These are phyloP conservation scores for Peniophora sp. DNA, from an alignment of 1,284 basidiomycete genomes.

Conservation along the genomic window DNA sequence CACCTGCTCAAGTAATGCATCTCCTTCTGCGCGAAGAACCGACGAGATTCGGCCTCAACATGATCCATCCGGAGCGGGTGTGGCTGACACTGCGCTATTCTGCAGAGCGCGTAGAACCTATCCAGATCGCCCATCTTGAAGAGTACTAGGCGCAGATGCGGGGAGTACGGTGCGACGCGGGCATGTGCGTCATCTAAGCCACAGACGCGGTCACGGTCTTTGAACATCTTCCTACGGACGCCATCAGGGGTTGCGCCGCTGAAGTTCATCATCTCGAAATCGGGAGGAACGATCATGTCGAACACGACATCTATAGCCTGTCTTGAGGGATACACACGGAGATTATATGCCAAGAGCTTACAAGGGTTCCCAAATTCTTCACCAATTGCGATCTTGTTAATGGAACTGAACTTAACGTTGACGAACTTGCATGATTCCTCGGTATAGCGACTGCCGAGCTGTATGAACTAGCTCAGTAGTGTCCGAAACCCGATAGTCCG, in stretches of 20 bases:
- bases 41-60: constrained; percentile 32
- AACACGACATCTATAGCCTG: constrained; percentile 42
- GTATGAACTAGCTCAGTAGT: too few species aligned
- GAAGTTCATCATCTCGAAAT: constrained; percentile 44
- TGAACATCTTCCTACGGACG: constrained; percentile 10
- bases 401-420: constrained; percentile 41
- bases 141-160: constrained; percentile 51
- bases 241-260: constrained; percentile 19
- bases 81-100: constrained; percentile 8
- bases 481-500: neutral
- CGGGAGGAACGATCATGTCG: constrained; percentile 44
- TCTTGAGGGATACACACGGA: too few species aligned
- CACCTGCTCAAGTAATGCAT: constrained; percentile 34
- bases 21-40: constrained; percentile 36
- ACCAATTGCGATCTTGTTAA: constrained; percentile 48
- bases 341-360: constrained; percentile 12
- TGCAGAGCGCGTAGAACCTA: constrained; percentile 7
- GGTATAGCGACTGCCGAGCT: constrained; percentile 44
- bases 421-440: constrained; percentile 37
- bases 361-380: constrained; percentile 32
- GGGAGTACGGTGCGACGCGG: constrained; percentile 47
- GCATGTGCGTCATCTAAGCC: constrained; percentile 41
- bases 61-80: constrained; percentile 2
- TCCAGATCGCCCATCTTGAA: constrained; percentile 26
- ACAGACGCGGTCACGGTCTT: constrained; percentile 43